Evolutionary conservation across 139 green algal genomes (phyloP).

Genomic region (Haematococcus sp.): DNA sequence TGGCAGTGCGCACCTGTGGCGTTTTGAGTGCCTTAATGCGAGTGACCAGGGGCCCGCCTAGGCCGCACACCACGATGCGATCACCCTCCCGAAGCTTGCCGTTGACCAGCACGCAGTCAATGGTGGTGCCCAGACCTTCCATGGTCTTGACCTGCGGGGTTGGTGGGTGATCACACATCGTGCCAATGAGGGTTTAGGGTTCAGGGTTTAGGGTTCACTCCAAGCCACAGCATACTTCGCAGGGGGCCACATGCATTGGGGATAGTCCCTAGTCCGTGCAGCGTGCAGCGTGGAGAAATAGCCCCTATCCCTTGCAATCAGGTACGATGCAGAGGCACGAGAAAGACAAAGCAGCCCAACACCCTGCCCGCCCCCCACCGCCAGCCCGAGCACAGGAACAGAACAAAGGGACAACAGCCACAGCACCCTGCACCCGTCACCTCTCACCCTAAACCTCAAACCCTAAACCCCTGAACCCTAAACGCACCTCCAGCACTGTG

Average conservation of each 20-base stretch:
- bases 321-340: too few relatives aligned
- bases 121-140: conserved; percentile 96
- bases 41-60: conserved; percentile 89
- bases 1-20: conserved; percentile 53
- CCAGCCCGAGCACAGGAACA: too few relatives aligned
- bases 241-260: too few relatives aligned
- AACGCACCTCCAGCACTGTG: conserved; percentile 32
- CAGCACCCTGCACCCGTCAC: conserved; percentile 23
- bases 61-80: conserved; percentile 92
- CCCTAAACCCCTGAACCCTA: neutral
- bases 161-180: too few relatives aligned
- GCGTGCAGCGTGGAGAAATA: too few relatives aligned
- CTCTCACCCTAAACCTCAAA: neutral
- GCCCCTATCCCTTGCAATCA: too few relatives aligned
- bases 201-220: too few relatives aligned
- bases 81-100: conserved; percentile 85
- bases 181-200: too few relatives aligned
- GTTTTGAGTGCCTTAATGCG: conserved; percentile 94
- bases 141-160: conserved; percentile 93
- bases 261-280: too few relatives aligned
- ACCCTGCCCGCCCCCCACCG: too few relatives aligned
- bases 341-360: too few relatives aligned
- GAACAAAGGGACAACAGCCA: conserved; percentile 9
- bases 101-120: conserved; percentile 98
- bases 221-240: too few relatives aligned